Conservation (phyloP, 306 rosid genomes). For the Rubus idaeus region DNA sequence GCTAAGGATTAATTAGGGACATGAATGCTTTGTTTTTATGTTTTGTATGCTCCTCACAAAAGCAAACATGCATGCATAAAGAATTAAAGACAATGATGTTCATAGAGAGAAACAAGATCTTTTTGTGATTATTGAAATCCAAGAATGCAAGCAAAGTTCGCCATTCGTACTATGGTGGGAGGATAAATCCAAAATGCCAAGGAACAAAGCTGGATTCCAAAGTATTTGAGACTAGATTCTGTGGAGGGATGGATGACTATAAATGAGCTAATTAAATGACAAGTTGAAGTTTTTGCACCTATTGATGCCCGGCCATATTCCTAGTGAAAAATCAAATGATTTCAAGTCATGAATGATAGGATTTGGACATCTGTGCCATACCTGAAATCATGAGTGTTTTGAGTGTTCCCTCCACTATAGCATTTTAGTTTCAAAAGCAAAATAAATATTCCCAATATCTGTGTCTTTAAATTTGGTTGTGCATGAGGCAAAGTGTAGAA, state of each 20-base stretch:
- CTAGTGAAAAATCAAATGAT: slow-evolving; percentile 31
- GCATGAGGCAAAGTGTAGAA: slow-evolving; percentile 18
- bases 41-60: not conserved
- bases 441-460: slow-evolving; percentile 8
- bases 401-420: slow-evolving; percentile 53
- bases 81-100: slow-evolving; percentile 3
- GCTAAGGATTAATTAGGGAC: not conserved
- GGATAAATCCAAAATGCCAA: slow-evolving; percentile 6
- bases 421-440: slow-evolving; percentile 19
- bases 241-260: not conserved
- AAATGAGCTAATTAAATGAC: not conserved
- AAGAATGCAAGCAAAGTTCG: not conserved
- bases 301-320: not conserved
- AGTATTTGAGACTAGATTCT: slow-evolving; percentile 18
- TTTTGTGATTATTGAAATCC: not conserved
- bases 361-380: slow-evolving; percentile 41
- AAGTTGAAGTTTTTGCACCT: not conserved
- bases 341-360: slow-evolving; percentile 46
- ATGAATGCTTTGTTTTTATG: not conserved
- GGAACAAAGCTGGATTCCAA: slow-evolving; percentile 11
- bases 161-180: slow-evolving; percentile 4
- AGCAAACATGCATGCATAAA: not conserved
- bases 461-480: slow-evolving; percentile 47
- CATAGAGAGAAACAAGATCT: not conserved
- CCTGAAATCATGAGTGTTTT: slow-evolving; percentile 46